phyloP scores from a whole-genome alignment of 306 rosid species.

The Trifolium pratense region DNA sequence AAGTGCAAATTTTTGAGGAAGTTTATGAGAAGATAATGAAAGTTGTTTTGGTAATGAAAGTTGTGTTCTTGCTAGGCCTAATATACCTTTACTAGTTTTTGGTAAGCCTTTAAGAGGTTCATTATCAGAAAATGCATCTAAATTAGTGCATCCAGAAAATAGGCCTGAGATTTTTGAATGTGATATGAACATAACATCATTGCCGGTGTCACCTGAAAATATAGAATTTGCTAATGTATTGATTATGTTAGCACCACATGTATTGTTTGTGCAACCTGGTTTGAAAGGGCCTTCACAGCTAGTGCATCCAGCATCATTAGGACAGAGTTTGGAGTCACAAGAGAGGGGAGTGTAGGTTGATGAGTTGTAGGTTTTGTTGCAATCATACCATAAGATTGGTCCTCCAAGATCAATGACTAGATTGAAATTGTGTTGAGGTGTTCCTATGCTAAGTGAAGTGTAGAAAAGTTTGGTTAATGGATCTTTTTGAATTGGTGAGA shows the following conservation, averaged over 20 bases:
- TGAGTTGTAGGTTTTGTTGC: conserved; percentile 35
- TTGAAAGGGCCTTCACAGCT: conserved; percentile 17
- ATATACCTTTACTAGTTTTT: neutral
- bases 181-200: conserved; percentile 33
- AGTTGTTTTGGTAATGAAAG: conserved; percentile 33
- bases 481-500: conserved; percentile 43
- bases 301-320: neutral
- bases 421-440: conserved; percentile 31
- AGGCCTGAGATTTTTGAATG: neutral
- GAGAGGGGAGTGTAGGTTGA: conserved; percentile 26
- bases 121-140: neutral
- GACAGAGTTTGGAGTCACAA: conserved; percentile 36
- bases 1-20: conserved; percentile 46
- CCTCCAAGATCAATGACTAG: conserved; percentile 47
- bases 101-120: neutral
- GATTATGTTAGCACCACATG: conserved; percentile 24
- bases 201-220: conserved; percentile 1
- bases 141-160: neutral
- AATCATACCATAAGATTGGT: conserved; percentile 39
- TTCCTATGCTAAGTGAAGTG: conserved; percentile 39
- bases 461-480: conserved; percentile 38
- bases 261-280: conserved; percentile 42
- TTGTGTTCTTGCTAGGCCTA: conserved; percentile 49
- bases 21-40: neutral
- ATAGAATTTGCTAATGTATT: neutral